phyloP scores from a whole-genome alignment of 2,329 filamentous ascomycete genomes.

The Arthroderma sp. region DNA sequence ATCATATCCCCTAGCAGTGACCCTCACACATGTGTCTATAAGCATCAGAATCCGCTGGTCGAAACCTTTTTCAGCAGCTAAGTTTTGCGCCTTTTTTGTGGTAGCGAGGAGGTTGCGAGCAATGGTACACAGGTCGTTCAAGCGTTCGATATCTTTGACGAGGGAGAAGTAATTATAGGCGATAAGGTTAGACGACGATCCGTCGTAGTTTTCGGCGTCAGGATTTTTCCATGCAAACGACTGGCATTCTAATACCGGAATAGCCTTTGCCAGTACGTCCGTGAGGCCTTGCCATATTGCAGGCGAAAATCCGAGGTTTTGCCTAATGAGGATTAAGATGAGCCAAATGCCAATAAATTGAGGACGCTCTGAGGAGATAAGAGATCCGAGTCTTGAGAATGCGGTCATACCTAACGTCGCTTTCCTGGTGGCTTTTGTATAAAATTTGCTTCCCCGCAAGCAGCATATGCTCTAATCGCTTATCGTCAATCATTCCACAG shows the following conservation, averaged over 20 bases:
- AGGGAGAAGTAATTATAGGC: slow-evolving; percentile 45
- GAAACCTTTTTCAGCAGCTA: slow-evolving; percentile 47
- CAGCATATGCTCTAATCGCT: slow-evolving; percentile 44
- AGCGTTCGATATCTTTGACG: slow-evolving; percentile 48
- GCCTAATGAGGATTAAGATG: slow-evolving; percentile 22
- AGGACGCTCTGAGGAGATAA: slow-evolving; percentile 3
- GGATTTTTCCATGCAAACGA: slow-evolving; percentile 49
- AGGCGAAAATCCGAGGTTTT: slow-evolving; percentile 43
- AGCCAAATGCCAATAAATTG: too few relatives aligned
- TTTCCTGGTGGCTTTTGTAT: slow-evolving; percentile 43
- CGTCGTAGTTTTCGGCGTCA: slow-evolving; percentile 42
- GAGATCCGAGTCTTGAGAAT: neutral
- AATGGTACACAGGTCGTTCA: slow-evolving; percentile 50
- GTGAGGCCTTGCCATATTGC: slow-evolving; percentile 49
- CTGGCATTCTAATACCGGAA: slow-evolving; percentile 47
- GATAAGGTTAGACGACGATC: slow-evolving; percentile 47
- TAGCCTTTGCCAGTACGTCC: slow-evolving; percentile 44
- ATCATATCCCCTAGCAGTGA: slow-evolving; percentile 52
- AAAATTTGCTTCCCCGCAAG: slow-evolving; percentile 48
- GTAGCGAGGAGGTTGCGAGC: slow-evolving; percentile 49
- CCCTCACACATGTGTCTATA: slow-evolving; percentile 50
- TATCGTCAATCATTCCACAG: slow-evolving; percentile 46
- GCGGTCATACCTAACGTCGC: slow-evolving; percentile 36
- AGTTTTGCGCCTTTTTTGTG: slow-evolving; percentile 48
- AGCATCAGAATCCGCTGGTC: slow-evolving; percentile 49